Evolutionary conservation across 176 grass and related monocot genomes (phyloP), one percentile per base, ranked within the genome.

Genomic region (Themeda triandra): DNA sequence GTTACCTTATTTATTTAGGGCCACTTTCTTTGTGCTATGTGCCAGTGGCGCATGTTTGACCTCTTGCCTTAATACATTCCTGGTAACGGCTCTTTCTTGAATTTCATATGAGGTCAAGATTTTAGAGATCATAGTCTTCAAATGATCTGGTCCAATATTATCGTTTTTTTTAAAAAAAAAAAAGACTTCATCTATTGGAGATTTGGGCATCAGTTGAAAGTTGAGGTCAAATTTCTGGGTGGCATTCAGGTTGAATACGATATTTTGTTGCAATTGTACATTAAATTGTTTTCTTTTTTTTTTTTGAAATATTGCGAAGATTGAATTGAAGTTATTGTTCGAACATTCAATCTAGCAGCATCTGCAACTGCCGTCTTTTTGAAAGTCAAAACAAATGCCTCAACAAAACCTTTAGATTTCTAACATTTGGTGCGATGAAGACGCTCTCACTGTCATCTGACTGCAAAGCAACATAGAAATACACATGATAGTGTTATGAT

Each of bases 1-100:
- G 13, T 42, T 64, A 29, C 27, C 23, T 18, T 84, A 60, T 76
- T 84, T 87, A 13, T 88, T 89, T 58, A 46, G 27, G n/a, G 40
- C 56, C 40, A 54, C 69, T 28, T 64, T 70, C 74, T 53, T 79
- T 48, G 24, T 91, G 58, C 31, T 39, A 80, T 78, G 66, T 77
- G 68, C 42, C 56, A 36, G 56, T 53, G 63, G 24, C 25, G 12
- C 24, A 37, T 13, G 28, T 67, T 78, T 79, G 66, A 82, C 62
- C 66, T 63, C 27, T 31, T 39, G 67, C 73, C 7, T 0, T 88
- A 78, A 75, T 75, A 10, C 13, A 8, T 59, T 77, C 71, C 6
- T 5, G 66, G 29, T 73, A 80, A 27, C 25, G 63, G 23, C 24
- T 83, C 17, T 14, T 27, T 17, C 66, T 64, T 73, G 36, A 70